These are phyloP conservation scores for Thraustochytrium sp. DNA, from an alignment of 352 stramenopile species.

Conservation along the genomic window DNA sequence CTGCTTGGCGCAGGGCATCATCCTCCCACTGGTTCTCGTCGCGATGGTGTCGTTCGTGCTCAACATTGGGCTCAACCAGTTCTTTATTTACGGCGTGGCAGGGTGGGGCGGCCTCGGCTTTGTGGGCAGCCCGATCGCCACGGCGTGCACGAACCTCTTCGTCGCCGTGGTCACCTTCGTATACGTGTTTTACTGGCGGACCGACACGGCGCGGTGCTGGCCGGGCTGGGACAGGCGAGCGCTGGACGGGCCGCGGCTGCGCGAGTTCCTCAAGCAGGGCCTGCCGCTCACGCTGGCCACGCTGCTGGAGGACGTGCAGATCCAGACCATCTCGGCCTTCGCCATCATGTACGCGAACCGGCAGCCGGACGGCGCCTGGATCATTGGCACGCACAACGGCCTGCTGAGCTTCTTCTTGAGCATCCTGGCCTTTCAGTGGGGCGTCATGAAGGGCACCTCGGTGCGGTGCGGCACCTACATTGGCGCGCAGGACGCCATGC, in stretches of 20 bases:
- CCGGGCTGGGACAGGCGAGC: slow-evolving; percentile 55
- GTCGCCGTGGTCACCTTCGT: slow-evolving; percentile 58
- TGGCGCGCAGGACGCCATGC: slow-evolving; percentile 53
- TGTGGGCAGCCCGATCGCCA: slow-evolving; percentile 67
- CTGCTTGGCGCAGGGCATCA: slow-evolving; percentile 71
- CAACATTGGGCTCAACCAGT: slow-evolving; percentile 61
- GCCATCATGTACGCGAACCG: slow-evolving; percentile 40
- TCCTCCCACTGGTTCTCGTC: slow-evolving; percentile 62
- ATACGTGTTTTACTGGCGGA: slow-evolving; percentile 65
- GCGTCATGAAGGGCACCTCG: slow-evolving; percentile 60
- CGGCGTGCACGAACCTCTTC: slow-evolving; percentile 57
- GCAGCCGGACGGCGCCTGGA: background rate
- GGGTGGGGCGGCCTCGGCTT: slow-evolving; percentile 61
- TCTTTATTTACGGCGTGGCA: slow-evolving; percentile 63
- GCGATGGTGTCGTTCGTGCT: slow-evolving; percentile 61
- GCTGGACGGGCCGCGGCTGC: slow-evolving; percentile 53
- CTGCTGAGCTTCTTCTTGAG: slow-evolving; percentile 24
- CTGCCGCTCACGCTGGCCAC: slow-evolving; percentile 57
- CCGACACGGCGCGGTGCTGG: slow-evolving; percentile 58
- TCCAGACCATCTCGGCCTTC: slow-evolving; percentile 55
- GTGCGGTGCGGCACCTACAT: slow-evolving; percentile 64
- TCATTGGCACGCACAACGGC: slow-evolving; percentile 35
- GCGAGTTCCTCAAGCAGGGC: slow-evolving; percentile 55
- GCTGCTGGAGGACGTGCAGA: slow-evolving; percentile 58
- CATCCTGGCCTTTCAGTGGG: slow-evolving; percentile 53